A percentile compares a stretch with the other conserved stretches of the same genome.
These are phyloP conservation scores for Diaporthe sp. DNA, from an alignment of 2,329 filamentous ascomycete species.

Conservation along the genomic window DNA sequence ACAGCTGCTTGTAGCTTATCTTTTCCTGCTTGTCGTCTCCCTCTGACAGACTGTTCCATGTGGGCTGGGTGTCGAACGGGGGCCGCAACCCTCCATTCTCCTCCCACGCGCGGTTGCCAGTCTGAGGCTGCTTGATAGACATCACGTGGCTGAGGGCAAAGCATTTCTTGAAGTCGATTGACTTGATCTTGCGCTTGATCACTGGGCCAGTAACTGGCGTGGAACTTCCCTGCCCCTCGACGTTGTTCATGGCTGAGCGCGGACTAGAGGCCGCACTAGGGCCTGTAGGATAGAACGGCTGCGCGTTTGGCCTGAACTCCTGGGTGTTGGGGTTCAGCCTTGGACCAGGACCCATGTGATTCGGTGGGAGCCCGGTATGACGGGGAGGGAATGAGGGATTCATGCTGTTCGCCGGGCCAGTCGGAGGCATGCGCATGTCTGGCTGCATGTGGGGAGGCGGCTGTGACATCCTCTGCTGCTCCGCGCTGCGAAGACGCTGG, in stretches of 20 bases:
- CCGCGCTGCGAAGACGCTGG: slow-evolving; percentile 59
- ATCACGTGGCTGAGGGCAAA: slow-evolving; percentile 68
- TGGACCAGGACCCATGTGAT: slow-evolving; percentile 61
- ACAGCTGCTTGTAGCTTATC: slow-evolving; percentile 82
- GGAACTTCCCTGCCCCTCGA: slow-evolving; percentile 50
- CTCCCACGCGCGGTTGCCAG: slow-evolving; percentile 71
- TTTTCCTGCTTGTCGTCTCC: slow-evolving; percentile 79
- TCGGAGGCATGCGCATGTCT: slow-evolving; percentile 80
- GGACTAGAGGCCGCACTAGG: slow-evolving; percentile 82
- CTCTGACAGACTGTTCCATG: slow-evolving; percentile 81
- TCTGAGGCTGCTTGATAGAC: slow-evolving; percentile 64
- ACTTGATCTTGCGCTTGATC: slow-evolving; percentile 79
- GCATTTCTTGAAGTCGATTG: slow-evolving; percentile 80
- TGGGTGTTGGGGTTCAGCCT: slow-evolving; percentile 76
- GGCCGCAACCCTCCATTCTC: slow-evolving; percentile 87
- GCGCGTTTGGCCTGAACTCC: slow-evolving; percentile 87
- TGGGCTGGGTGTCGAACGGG: slow-evolving; percentile 86
- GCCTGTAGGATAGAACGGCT: slow-evolving; percentile 82
- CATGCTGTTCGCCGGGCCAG: slow-evolving; percentile 75
- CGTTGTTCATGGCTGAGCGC: slow-evolving; percentile 70
- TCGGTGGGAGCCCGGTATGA: slow-evolving; percentile 62
- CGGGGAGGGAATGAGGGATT: slow-evolving; percentile 69
- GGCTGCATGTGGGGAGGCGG: slow-evolving; percentile 63
- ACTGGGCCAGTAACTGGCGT: slow-evolving; percentile 61
- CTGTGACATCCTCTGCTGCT: slow-evolving; percentile 64